A percentile compares a stretch with the other conserved stretches of the same genome.
Evolutionary conservation across 306 rosid species (phyloP).

Genomic region (Acacia confusa): DNA sequence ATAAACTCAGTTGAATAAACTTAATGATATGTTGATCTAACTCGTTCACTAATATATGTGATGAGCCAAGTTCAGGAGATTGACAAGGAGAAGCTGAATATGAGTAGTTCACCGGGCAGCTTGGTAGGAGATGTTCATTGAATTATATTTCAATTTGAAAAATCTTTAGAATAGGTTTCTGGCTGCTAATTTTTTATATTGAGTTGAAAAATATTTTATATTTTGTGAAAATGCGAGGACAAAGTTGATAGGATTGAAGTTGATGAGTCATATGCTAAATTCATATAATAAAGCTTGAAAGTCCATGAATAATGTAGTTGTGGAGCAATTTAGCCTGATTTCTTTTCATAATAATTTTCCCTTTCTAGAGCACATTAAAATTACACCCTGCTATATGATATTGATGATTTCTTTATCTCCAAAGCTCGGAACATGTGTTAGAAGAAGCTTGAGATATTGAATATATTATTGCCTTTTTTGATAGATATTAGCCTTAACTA

Average conservation of each 20-base stretch:
- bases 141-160: neutral
- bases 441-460: neutral
- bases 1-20: neutral
- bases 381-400: neutral
- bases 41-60: neutral
- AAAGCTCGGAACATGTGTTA: neutral
- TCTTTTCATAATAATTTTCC: neutral
- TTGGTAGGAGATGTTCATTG: neutral
- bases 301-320: neutral
- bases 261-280: conserved; percentile 2
- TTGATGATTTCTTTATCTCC: conserved; percentile 11
- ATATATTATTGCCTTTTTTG: conserved; percentile 8
- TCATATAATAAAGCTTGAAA: neutral
- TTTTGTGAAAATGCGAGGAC: neutral
- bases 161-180: neutral
- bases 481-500: conserved; percentile 25
- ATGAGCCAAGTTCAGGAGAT: neutral
- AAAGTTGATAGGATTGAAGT: conserved; percentile 3
- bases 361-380: neutral
- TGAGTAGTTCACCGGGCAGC: neutral
- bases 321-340: neutral
- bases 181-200: neutral
- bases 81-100: neutral
- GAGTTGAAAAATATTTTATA: neutral
- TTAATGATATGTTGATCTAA: neutral